A percentile compares a stretch with the other conserved stretches of the same genome.
These are phyloP conservation scores for Tephrocybe rancida DNA, from an alignment of 768 basidiomycete species.

Conservation along the genomic window DNA sequence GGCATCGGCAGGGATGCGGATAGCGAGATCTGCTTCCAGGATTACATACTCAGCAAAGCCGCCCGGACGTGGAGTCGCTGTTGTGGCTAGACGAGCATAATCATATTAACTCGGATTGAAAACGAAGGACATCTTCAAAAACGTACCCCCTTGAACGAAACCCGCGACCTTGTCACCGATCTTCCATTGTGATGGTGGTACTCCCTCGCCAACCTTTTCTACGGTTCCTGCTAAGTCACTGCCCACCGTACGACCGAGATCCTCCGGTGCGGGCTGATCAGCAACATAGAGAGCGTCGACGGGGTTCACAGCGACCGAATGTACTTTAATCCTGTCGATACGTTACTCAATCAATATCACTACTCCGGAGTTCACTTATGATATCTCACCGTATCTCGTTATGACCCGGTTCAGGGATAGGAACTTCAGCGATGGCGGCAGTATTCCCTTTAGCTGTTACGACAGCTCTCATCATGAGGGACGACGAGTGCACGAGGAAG, in stretches of 20 bases:
- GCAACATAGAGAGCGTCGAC: conserved; percentile 32
- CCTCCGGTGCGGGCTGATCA: conserved; percentile 23
- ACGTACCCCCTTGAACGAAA: conserved; percentile 33
- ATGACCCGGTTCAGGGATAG: conserved; percentile 26
- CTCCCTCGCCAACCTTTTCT: conserved; percentile 29
- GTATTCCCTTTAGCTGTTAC: conserved; percentile 28
- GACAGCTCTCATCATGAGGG: conserved; percentile 29
- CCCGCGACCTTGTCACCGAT: conserved; percentile 35
- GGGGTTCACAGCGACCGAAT: conserved; percentile 34
- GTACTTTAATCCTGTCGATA: conserved; percentile 31
- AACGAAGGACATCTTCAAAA: not conserved
- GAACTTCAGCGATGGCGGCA: conserved; percentile 26
- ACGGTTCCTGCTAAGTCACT: conserved; percentile 37
- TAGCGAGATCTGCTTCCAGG: conserved; percentile 32
- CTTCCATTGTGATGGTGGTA: conserved; percentile 26
- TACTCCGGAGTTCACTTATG: not conserved
- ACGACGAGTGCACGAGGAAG: not conserved
- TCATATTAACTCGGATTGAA: not conserved
- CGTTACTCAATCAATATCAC: not conserved
- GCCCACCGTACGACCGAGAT: conserved; percentile 34
- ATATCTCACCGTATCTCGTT: conserved; percentile 30
- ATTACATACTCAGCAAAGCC: conserved; percentile 37
- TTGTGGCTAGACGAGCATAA: conserved; percentile 26
- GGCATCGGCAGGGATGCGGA: conserved; percentile 25
- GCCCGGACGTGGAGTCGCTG: conserved; percentile 31